Evolutionary conservation across 768 basidiomycete species (phyloP).

Genomic region (Lepiota venenata): DNA sequence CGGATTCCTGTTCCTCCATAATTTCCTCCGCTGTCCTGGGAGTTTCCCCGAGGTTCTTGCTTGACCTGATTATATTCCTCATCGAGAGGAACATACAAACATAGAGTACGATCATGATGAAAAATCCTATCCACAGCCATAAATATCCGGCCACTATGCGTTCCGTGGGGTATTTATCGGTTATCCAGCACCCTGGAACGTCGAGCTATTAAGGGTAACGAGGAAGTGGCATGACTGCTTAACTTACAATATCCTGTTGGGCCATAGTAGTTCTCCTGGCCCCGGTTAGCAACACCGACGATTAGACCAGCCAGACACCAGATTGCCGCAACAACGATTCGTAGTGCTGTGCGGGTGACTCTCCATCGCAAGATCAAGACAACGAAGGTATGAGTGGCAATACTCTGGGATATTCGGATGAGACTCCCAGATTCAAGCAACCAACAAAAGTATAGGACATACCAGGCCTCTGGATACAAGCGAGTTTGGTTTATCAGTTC

Average conservation of each 20-base stretch:
- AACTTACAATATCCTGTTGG: constrained; percentile 36
- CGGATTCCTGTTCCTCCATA: constrained; percentile 23
- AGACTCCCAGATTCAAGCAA: background rate
- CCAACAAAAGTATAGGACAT: constrained; percentile 2
- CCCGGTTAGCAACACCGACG: constrained; percentile 32
- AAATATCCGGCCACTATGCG: constrained; percentile 46
- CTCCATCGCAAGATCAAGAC: constrained; percentile 42
- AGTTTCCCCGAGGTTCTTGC: constrained; percentile 19
- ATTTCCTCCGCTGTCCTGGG: constrained; percentile 12
- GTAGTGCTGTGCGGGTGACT: constrained; percentile 26
- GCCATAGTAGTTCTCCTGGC: constrained; percentile 39
- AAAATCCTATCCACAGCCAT: constrained; percentile 49
- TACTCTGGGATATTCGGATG: constrained; percentile 26
- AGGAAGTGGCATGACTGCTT: background rate
- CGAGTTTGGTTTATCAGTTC: background rate
- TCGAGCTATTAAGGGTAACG: background rate
- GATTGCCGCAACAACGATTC: constrained; percentile 29
- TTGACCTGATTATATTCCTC: constrained; percentile 32
- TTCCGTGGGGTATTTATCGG: constrained; percentile 27
- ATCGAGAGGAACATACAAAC: constrained; percentile 41
- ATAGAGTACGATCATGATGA: constrained; percentile 41
- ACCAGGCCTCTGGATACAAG: constrained; percentile 19
- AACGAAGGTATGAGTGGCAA: constrained; percentile 47
- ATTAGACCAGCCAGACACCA: constrained; percentile 39
- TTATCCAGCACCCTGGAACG: constrained; percentile 51